Evolutionary conservation across 2,329 filamentous ascomycete genomes (phyloP).

Genomic region (Didymellaceae sp.): DNA sequence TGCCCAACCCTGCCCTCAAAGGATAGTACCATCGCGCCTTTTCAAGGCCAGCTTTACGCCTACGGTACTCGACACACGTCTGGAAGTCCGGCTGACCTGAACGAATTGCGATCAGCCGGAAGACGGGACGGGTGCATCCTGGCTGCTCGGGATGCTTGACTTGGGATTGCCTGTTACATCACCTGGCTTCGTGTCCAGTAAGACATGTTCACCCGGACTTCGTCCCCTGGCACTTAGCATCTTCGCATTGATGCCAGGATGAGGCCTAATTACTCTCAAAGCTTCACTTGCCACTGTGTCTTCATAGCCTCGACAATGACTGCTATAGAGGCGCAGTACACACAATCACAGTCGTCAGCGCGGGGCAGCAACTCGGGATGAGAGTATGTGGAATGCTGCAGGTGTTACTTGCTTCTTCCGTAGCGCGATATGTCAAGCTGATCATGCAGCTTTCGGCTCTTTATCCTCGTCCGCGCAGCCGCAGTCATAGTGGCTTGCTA

Average conservation of each 20-base stretch:
- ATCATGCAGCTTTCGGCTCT: constrained; percentile 27
- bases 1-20: constrained; percentile 24
- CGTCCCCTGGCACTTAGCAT: not conserved
- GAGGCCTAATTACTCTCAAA: not conserved
- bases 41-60: constrained; percentile 5
- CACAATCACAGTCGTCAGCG: not conserved
- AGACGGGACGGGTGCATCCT: constrained; percentile 20
- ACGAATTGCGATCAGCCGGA: constrained; percentile 25
- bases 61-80: constrained; percentile 20
- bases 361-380: constrained; percentile 8
- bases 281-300: not conserved
- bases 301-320: not conserved
- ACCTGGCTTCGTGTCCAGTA: constrained; percentile 4
- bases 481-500: constrained; percentile 72
- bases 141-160: constrained; percentile 19
- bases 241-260: not conserved
- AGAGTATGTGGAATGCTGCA: too few species aligned
- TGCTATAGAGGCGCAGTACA: too few species aligned
- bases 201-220: constrained; percentile 8
- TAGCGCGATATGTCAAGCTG: constrained; percentile 15
- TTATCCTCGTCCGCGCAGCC: constrained; percentile 65
- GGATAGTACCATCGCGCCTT: constrained; percentile 17
- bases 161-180: constrained; percentile 4
- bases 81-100: constrained; percentile 37
- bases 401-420: constrained; percentile 18